phyloP scores from a whole-genome alignment of 345 rosid genomes.

The Brassica rapa region DNA sequence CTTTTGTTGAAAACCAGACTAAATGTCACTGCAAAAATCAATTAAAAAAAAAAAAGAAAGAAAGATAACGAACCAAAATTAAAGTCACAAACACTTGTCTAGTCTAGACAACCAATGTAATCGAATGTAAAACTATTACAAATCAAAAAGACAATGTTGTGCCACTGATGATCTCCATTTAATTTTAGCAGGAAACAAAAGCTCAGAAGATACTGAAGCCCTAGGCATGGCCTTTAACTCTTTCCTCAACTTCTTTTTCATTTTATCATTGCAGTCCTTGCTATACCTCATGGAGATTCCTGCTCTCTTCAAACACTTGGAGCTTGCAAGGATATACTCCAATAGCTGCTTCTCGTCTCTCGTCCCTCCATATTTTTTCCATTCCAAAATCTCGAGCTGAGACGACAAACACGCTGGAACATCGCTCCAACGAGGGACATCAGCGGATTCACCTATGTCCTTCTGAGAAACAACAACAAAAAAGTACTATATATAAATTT shows the following conservation, averaged over 20 bases:
- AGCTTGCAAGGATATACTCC: background rate
- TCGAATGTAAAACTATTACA: background rate
- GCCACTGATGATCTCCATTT: background rate
- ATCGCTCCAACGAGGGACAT: background rate
- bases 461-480: background rate
- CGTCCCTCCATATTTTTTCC: background rate
- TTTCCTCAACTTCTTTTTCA: background rate
- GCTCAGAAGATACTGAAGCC: background rate
- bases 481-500: background rate
- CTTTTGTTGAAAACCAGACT: too few species aligned
- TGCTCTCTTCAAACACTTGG: background rate
- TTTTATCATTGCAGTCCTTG: background rate
- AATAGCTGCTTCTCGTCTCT: background rate
- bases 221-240: background rate
- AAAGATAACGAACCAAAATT: too few species aligned
- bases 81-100: too few species aligned
- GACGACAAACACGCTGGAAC: background rate
- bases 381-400: background rate
- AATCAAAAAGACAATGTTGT: background rate
- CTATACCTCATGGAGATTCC: background rate
- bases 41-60: too few species aligned
- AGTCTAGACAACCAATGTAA: background rate
- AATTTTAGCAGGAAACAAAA: background rate
- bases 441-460: background rate
- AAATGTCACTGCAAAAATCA: too few species aligned